These are phyloP conservation scores for Candida coquimbonensis DNA, from an alignment of 805 yeast species.

Conservation along the genomic window DNA sequence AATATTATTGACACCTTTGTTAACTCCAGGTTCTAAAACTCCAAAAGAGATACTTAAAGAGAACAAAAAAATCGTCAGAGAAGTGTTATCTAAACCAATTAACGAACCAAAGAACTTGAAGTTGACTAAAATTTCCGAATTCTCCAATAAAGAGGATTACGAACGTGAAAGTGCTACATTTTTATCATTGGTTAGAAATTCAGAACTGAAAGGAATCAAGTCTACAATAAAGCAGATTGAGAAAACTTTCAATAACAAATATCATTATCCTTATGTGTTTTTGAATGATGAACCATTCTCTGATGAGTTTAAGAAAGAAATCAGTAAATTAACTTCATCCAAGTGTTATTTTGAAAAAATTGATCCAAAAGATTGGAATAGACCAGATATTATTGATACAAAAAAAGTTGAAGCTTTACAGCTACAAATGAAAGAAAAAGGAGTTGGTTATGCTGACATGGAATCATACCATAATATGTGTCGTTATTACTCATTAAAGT, in stretches of 20 bases:
- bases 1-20: constrained; percentile 12
- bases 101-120: constrained; percentile 23
- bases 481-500: constrained; percentile 61
- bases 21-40: constrained; percentile 4
- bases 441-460: constrained; percentile 53
- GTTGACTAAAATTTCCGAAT: constrained; percentile 10
- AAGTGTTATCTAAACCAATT: constrained; percentile 11
- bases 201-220: constrained; percentile 44
- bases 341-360: constrained; percentile 39
- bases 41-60: constrained; percentile 11
- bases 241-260: constrained; percentile 56
- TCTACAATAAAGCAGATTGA: constrained; percentile 57
- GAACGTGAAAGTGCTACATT: constrained; percentile 66
- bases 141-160: constrained; percentile 8
- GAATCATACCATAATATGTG: constrained; percentile 80
- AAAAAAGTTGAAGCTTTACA: constrained; percentile 27
- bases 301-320: constrained; percentile 42
- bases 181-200: constrained; percentile 62
- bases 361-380: constrained; percentile 46
- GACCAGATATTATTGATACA: constrained; percentile 50
- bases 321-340: constrained; percentile 35
- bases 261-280: constrained; percentile 75
- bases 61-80: constrained; percentile 7
- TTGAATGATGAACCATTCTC: constrained; percentile 65
- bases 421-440: constrained; percentile 37